Base-by-base conservation (phyloP, 305 asterid genomes). In the Fraxinus paxiana region DNA sequence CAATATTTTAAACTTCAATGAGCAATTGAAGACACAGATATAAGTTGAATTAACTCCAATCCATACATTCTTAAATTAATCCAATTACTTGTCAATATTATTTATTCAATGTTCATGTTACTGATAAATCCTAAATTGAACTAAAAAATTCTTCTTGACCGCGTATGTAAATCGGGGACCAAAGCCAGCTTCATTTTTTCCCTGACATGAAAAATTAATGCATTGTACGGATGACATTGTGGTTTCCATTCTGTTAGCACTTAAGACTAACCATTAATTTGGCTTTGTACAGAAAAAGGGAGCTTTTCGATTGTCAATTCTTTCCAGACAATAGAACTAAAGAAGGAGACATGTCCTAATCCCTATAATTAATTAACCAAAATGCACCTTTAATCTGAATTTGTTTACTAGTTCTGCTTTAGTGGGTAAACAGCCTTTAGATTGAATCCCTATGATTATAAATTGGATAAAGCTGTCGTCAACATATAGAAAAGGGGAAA, bases 401-500 rank as follows among this genome's bases (percentile, higher is more conserved):
- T 48, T 48, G 59, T 48, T 48, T 48, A 15, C 20, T 48, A n/a
- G 63, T 51, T 51, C 22, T n/a, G 6, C 63, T 65, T 24, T 65
- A 65, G 37, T 65, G 35, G 54, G 56, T 22, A 71, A 78, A 41
- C 85, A 41, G 26, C 75, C 59, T 76, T 75, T 54, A 75, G 24
- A 6, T 31, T 56, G 81, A 24, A 56, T 81, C 78, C 33, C 74
- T 34, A 10, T 38, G 65, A 24, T 74, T 37, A n/a, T 80, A 30
- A 75, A 70, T 41, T 48, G 69, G 75, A 75, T 59, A 85, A 75
- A 82, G 83, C 76, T 82, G 85, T 70, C 81, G 65, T 37, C 75
- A 69, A 75, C 81, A 76, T 59, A 48, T 72, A 20, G 46, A 34
- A 61, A 79, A 46, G 35, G 61, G 61, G n/a, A n/a, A 20, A 48